Base-by-base conservation (phyloP, 2,329 filamentous ascomycete genomes). In the Pseudocercospora ulei region DNA sequence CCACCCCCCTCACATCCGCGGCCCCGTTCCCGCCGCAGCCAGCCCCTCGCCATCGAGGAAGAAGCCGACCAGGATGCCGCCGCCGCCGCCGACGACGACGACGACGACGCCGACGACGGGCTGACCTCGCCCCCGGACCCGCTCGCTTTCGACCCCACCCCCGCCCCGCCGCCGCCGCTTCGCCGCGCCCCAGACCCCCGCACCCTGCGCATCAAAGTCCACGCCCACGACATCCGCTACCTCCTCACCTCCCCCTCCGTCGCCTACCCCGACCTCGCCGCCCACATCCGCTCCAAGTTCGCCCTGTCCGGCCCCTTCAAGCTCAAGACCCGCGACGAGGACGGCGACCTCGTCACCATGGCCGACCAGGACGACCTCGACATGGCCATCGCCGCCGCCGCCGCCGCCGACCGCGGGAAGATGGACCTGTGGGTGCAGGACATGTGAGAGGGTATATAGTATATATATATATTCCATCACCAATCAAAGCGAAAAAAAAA, bases 311-410 rank as follows among this genome's bases (percentile, higher is more conserved):
- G 46, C 75, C 46, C 76, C 41, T 88, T 95, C 67, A 92, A 87
- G 70, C 80, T 95, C 63, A 90, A 90, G 68, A 76, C 87, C 52
- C 76, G 73, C 55, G 85, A 92, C 48, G 90, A 96, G 52, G 81
- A 84, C 51, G 82, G 81, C 2, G 88, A 96, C 56, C 88, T 95
- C 82, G 92, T 98, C 56, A 95, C 88, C 19, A 80, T 98, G 75
- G 86, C 82, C 18, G 90, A 98, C 61, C 84, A 95, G 62, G 90
- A 98, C 56, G 90, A 98, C 65, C 65, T 95, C 47, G 87, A 96
- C 35, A 82, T 95, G 76, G 78, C 84, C 17, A 71, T 96, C 38
- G 72, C 75, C 60, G 65, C 34, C 11, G 51, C 47, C 9, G 51
- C 86, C 82, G 31, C 75, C 70, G 63, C 82, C 75, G 80, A 88